Evolutionary conservation across 2,329 filamentous ascomycete species (phyloP), one percentile per base, ranked within the genome.

Genomic region (Verticillium nubilum): DNA sequence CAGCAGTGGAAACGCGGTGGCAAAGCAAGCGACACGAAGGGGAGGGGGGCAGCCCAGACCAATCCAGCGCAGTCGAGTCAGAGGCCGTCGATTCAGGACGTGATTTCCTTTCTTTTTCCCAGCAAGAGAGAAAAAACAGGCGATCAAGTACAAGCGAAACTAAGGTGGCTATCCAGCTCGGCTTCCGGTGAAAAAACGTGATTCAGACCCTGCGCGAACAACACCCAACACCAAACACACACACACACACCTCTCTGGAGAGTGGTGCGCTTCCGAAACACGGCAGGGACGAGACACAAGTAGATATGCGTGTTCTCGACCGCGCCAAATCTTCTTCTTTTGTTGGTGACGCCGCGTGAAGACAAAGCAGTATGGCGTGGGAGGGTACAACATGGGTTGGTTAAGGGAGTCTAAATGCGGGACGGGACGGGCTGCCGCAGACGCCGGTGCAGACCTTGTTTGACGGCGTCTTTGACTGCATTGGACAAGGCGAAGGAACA

Each of bases 181-280:
- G 67, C 87, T 80, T 63, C 78, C 77, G 50, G 47, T 10, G 10
- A n/a, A 28, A n/a, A 23, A 13, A 50, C 19, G 25, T 56, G 59
- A 29, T 57, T 58, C 42, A 26, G 23, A 53, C 19, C n/a, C 15
- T 31, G 29, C 29, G 13, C 29, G 29, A 31, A 31, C 29, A 31
- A 31, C 28, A 31, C 5, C 29, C 29, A 31, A 7, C 9, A 6
- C 29, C 29, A 31, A 7, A 31, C 29, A 7, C 29, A 31, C 29
- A n/a, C n/a, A n/a, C 29, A 13, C 29, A 31, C 29, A 13, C 29
- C 5, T 31, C 29, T 31, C 13, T 10, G 2, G 3, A 47, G n/a
- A 47, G 42, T 47, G 42, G 42, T 47, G 42, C n/a, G 42, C 23
- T n/a, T 28, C 23, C 54, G 33, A 56, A 56, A 56, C 54, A 56